Evolutionary conservation across 768 basidiomycete species (phyloP).

Genomic region (Suillus americanus): DNA sequence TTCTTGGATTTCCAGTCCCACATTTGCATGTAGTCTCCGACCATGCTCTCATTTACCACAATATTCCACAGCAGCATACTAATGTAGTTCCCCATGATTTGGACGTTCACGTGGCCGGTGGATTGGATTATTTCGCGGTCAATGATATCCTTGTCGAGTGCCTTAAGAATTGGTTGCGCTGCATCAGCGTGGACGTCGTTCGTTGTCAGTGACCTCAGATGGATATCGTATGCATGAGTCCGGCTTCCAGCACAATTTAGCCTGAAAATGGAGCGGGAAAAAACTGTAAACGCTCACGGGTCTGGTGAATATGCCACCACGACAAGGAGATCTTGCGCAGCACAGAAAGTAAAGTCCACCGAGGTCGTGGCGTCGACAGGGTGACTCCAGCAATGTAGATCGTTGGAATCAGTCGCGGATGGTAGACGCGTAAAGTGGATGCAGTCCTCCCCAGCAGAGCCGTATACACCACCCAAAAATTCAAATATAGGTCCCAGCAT

Average conservation of each 20-base stretch:
- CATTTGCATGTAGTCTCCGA: slow-evolving; percentile 42
- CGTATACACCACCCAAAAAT: slow-evolving; percentile 51
- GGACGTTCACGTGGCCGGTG: slow-evolving; percentile 37
- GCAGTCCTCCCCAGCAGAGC: slow-evolving; percentile 40
- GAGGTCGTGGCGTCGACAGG: slow-evolving; percentile 41
- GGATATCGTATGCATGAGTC: slow-evolving; percentile 41
- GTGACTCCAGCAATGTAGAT: slow-evolving; percentile 38
- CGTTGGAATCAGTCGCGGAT: neutral
- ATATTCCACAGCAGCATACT: slow-evolving; percentile 41
- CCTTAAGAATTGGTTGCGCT: slow-evolving; percentile 33
- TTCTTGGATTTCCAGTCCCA: slow-evolving; percentile 47
- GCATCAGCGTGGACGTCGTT: slow-evolving; percentile 52
- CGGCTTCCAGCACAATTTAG: slow-evolving; percentile 29
- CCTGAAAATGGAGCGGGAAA: slow-evolving; percentile 1
- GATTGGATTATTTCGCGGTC: neutral
- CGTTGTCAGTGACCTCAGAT: slow-evolving; percentile 48
- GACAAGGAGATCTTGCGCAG: slow-evolving; percentile 51
- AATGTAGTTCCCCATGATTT: slow-evolving; percentile 46
- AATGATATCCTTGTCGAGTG: neutral
- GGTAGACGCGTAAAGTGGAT: slow-evolving; percentile 42
- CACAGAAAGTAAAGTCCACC: slow-evolving; percentile 60
- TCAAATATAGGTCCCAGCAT: slow-evolving; percentile 51
- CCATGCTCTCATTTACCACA: slow-evolving; percentile 19
- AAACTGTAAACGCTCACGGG: slow-evolving; percentile 35
- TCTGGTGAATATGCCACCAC: slow-evolving; percentile 42